These are phyloP conservation scores for Aspergillus saccharolyticus DNA, from an alignment of 495 filamentous ascomycete genomes.

Conservation along the genomic window DNA sequence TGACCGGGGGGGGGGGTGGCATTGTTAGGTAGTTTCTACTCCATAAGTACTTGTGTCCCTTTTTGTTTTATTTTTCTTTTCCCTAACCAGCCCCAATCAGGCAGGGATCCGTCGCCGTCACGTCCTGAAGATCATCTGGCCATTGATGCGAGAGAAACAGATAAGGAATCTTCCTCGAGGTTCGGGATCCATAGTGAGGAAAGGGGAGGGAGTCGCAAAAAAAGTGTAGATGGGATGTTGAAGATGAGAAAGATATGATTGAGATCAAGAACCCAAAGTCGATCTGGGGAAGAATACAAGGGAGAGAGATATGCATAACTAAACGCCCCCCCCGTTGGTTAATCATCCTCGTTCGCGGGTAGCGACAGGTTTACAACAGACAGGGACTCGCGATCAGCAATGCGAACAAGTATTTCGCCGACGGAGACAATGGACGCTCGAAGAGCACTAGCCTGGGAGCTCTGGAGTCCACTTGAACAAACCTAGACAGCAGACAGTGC, in stretches of 20 bases:
- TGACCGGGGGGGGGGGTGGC: not conserved
- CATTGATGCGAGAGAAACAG: not conserved
- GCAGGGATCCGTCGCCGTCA: conserved; percentile 10
- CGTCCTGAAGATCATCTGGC: not conserved
- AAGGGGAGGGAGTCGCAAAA: not conserved
- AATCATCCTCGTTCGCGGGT: not conserved
- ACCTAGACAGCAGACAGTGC: not conserved
- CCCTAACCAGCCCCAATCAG: conserved; percentile 8
- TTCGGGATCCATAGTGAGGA: not conserved
- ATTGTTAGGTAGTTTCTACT: not conserved
- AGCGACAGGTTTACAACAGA: not conserved
- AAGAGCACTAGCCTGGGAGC: not conserved
- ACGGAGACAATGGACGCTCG: not conserved
- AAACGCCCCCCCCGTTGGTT: not conserved
- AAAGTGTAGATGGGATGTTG: not conserved
- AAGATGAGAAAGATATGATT: not conserved
- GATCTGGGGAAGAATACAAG: not conserved
- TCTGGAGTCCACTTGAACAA: not conserved
- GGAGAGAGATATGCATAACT: not conserved
- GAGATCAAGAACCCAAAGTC: not conserved
- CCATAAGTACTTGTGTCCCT: conserved; percentile 1
- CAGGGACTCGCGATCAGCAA: not conserved
- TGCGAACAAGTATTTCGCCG: not conserved
- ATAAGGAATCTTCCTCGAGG: not conserved
- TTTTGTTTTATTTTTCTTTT: no score